A percentile compares a stretch with the other conserved stretches of the same genome.
Evolutionary conservation across 1,284 basidiomycete genomes (phyloP).

Genomic region (Ceratobasidium sp.): DNA sequence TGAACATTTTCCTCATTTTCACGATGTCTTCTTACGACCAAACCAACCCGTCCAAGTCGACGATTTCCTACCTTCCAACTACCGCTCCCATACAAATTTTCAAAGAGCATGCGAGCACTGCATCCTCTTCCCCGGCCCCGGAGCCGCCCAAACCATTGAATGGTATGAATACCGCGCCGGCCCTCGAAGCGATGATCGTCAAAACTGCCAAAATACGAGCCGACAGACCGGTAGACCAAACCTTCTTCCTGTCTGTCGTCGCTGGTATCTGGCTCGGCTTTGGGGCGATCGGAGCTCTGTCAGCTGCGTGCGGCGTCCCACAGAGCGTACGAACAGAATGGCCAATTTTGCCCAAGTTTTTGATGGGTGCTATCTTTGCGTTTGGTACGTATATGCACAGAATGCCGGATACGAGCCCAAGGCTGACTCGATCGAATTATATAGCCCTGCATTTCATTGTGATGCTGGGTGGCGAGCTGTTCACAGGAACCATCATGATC

Average conservation of each 20-base stretch:
- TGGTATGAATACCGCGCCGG: slow-evolving; percentile 13
- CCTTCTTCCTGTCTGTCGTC: slow-evolving; percentile 42
- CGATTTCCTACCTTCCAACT: slow-evolving; percentile 20
- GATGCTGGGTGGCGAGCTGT: slow-evolving; percentile 49
- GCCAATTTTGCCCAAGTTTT: slow-evolving; percentile 49
- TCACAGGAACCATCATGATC: slow-evolving; percentile 50
- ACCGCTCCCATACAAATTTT: background rate
- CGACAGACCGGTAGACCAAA: slow-evolving; percentile 22
- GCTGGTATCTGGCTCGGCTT: slow-evolving; percentile 48
- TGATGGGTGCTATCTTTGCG: slow-evolving; percentile 48
- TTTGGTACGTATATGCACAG: slow-evolving; percentile 46
- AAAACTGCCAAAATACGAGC: slow-evolving; percentile 21
- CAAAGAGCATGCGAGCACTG: background rate
- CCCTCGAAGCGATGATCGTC: slow-evolving; percentile 23
- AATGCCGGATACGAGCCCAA: background rate
- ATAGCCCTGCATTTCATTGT: slow-evolving; percentile 34
- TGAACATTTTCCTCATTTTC: background rate
- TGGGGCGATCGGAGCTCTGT: slow-evolving; percentile 46
- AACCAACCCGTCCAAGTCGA: background rate
- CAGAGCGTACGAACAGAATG: slow-evolving; percentile 47
- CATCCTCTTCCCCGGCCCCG: background rate
- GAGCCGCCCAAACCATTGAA: slow-evolving; percentile 1
- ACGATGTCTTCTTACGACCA: slow-evolving; percentile 13
- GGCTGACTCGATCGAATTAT: background rate
- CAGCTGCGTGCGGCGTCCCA: slow-evolving; percentile 48